Evolutionary conservation across 1,284 basidiomycete species (phyloP).

Genomic region (Uromyces viciae-fabae): DNA sequence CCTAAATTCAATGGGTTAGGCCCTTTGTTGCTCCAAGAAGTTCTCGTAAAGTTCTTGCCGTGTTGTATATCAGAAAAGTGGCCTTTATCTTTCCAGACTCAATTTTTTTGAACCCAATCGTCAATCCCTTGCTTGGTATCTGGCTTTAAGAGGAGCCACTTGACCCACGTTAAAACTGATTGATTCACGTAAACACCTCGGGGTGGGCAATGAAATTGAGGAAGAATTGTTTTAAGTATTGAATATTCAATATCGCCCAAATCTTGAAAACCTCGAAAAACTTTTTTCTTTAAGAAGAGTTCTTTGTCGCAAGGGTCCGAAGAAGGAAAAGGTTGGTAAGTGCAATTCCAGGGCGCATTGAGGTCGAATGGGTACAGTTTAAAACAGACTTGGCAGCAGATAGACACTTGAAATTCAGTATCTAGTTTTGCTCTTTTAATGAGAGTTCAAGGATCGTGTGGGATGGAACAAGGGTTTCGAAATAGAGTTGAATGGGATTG

Average conservation of each 20-base stretch:
- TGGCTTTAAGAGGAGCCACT: constrained; percentile 8
- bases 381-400: constrained; percentile 22
- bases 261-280: neutral
- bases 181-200: neutral
- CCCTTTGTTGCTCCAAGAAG: neutral
- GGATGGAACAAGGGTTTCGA: neutral
- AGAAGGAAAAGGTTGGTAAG: neutral
- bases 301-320: neutral
- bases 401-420: neutral
- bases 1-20: neutral
- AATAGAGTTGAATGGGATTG: no score
- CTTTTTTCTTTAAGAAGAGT: neutral
- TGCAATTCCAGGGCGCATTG: neutral
- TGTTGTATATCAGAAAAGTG: neutral
- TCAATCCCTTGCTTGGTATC: neutral
- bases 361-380: neutral
- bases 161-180: neutral
- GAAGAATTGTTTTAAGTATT: no score
- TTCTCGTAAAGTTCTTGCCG: neutral
- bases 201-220: neutral
- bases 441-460: constrained; percentile 6
- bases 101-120: neutral
- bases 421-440: neutral
- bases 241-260: neutral
- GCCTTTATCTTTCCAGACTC: neutral